Percentiles rank a stretch among this genome's conserved stretches.
Evolutionary conservation across 345 rosid genomes (phyloP).

Genomic region (Draba incana): DNA sequence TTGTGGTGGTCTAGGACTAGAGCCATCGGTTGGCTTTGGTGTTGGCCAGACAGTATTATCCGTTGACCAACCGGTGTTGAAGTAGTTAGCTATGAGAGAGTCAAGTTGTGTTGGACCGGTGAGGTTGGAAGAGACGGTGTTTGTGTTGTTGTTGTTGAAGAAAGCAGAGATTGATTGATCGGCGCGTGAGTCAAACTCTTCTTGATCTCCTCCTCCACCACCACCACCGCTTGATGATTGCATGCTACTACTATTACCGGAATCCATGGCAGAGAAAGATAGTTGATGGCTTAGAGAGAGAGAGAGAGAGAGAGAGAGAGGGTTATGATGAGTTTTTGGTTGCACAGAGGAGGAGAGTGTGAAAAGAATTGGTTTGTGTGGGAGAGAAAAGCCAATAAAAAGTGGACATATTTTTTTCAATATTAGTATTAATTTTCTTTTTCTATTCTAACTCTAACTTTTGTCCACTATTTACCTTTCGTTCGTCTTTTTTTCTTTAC

Average conservation of each 20-base stretch:
- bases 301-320: background rate
- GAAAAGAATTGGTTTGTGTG: slow-evolving; percentile 44
- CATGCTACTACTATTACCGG: slow-evolving; percentile 48
- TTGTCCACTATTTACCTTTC: slow-evolving; percentile 36
- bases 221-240: slow-evolving; percentile 44
- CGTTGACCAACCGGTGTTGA: slow-evolving; percentile 51
- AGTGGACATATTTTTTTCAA: slow-evolving; percentile 31
- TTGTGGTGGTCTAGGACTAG: slow-evolving; percentile 49
- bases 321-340: slow-evolving; percentile 26
- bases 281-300: slow-evolving; percentile 14
- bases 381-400: slow-evolving; percentile 38
- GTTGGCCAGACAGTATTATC: slow-evolving; percentile 58
- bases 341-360: slow-evolving; percentile 36
- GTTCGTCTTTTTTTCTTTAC: slow-evolving; percentile 22
- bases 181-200: slow-evolving; percentile 46
- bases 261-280: slow-evolving; percentile 37
- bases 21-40: slow-evolving; percentile 28
- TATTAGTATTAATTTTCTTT: too few relatives aligned
- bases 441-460: background rate
- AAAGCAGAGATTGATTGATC: slow-evolving; percentile 46
- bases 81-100: slow-evolving; percentile 58
- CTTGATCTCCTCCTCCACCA: slow-evolving; percentile 44
- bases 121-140: slow-evolving; percentile 32
- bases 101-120: slow-evolving; percentile 35
- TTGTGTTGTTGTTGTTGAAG: slow-evolving; percentile 35